Percentiles rank a stretch among this genome's conserved stretches.
phyloP scores from a whole-genome alignment of 2,329 filamentous ascomycete species.

The Huntiella omanensis region DNA sequence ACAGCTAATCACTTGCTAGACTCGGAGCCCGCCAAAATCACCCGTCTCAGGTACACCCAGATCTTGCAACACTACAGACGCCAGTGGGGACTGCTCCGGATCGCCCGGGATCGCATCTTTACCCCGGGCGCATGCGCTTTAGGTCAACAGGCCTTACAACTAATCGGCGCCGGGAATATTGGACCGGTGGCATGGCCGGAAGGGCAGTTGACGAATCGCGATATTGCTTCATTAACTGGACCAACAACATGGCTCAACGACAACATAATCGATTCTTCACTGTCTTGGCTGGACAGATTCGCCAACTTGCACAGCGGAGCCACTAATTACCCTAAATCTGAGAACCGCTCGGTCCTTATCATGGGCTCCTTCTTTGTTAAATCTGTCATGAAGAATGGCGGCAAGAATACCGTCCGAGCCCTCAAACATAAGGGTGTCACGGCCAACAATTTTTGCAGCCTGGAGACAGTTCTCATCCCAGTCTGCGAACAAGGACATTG shows the following conservation, averaged over 20 bases:
- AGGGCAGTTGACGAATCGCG: no score
- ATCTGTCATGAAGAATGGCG: constrained; percentile 29
- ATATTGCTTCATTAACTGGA: no score
- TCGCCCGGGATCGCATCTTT: no score
- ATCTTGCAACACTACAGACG: no score
- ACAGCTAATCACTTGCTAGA: no score
- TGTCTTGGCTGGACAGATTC: constrained; percentile 39
- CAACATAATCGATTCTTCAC: constrained; percentile 43
- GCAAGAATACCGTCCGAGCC: constrained; percentile 30
- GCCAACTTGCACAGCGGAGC: constrained; percentile 38
- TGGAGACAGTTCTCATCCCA: constrained; percentile 50
- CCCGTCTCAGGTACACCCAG: no score
- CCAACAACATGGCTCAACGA: no score
- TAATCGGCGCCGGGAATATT: no score
- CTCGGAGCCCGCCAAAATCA: no score
- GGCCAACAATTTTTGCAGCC: constrained; percentile 40
- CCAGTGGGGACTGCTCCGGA: no score
- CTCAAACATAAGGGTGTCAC: constrained; percentile 37
- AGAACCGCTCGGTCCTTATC: constrained; percentile 38
- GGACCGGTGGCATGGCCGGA: background rate
- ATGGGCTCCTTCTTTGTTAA: constrained; percentile 50
- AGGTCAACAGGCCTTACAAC: no score
- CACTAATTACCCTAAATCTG: constrained; percentile 25
- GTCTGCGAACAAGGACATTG: constrained; percentile 48
- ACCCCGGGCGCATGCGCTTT: no score